Conservation (phyloP, 805 yeast genomes). For the Kluyveromyces aestuarii region DNA sequence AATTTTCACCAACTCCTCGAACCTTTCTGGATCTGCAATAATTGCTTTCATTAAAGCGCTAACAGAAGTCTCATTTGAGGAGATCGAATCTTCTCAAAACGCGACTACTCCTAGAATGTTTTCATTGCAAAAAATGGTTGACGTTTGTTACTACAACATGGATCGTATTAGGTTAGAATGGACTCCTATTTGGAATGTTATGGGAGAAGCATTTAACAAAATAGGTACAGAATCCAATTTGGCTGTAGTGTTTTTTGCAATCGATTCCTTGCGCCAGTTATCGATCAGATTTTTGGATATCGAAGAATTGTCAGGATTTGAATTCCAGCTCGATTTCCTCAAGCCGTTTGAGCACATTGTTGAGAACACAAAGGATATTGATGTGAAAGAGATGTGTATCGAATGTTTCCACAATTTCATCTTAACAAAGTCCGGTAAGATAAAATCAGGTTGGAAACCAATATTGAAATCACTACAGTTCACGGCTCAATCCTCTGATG, state of each 20-base stretch:
- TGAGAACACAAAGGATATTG: constrained; percentile 52
- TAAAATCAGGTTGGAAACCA: constrained; percentile 93
- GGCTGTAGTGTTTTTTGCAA: constrained; percentile 77
- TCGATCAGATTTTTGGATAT: constrained; percentile 87
- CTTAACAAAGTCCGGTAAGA: constrained; percentile 57
- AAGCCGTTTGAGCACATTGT: constrained; percentile 82
- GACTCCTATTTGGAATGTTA: constrained; percentile 89
- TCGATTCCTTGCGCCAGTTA: constrained; percentile 88
- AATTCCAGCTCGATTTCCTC: constrained; percentile 88
- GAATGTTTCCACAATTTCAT: constrained; percentile 87
- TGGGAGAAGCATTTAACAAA: constrained; percentile 81
- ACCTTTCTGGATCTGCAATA: constrained; percentile 74
- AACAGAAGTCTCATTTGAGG: constrained; percentile 80
- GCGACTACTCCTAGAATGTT: constrained; percentile 82
- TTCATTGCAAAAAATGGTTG: constrained; percentile 90
- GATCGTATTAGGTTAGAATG: constrained; percentile 91
- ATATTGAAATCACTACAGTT: constrained; percentile 69
- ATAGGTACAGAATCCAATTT: constrained; percentile 75
- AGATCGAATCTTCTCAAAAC: constrained; percentile 79
- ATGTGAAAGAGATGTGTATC: constrained; percentile 79
- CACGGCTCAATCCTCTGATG: constrained; percentile 53
- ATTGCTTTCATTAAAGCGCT: constrained; percentile 80
- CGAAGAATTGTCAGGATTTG: constrained; percentile 91
- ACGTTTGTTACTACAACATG: constrained; percentile 97
- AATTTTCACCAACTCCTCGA: constrained; percentile 75